Base-by-base conservation (phyloP, 768 basidiomycete species). In the Tephrocybe sp. region DNA sequence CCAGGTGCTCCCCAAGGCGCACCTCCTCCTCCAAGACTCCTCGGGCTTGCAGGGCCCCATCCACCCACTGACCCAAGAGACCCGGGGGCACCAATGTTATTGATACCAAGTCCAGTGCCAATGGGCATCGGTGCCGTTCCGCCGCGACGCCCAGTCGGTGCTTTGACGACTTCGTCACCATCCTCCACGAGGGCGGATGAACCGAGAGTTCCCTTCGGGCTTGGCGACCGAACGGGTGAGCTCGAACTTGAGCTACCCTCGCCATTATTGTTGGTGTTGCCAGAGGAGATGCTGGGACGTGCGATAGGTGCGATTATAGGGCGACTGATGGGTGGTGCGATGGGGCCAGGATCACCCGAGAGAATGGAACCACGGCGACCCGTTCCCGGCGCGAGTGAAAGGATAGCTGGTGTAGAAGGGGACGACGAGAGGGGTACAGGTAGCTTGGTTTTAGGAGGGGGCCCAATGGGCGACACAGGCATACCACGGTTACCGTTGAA, bases 181-280 rank as follows among this genome's bases (percentile, higher is more conserved):
- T 89, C 88, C 12, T 87, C 80, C 2, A 83, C 80, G 16, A 91
- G 74, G 16, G 89, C 88, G 4, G 85, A 85, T 12, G 88, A 90
- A 11, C 89, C 89, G 6, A 90, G 71, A 29, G 83, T 68, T 33
- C 82, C 82, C 61, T 89, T 90, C 2, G 78, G 77, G 56, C 76
- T 78, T 5, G 77, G 75, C 21, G 73, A 74, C 11, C 76, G 70
- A 40, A 63, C 66, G 13, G 77, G 76, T 1, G 86, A 88, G 3
- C 80, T 82, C 10, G 83, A 83, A 2, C 80, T 80, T 1, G 85
- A 82, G 7, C 77, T 80, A 0, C 75, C 75, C 13, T 83, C 81
- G 4, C 75, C 76, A 16, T 64, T 65, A 18, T 55, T 51, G 30
- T 56, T 47, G 63, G 69, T 49, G 53, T 61, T 51, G 56, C 69